phyloP scores from a whole-genome alignment of 352 stramenopile genomes.

The Phytophthora parvispora region DNA sequence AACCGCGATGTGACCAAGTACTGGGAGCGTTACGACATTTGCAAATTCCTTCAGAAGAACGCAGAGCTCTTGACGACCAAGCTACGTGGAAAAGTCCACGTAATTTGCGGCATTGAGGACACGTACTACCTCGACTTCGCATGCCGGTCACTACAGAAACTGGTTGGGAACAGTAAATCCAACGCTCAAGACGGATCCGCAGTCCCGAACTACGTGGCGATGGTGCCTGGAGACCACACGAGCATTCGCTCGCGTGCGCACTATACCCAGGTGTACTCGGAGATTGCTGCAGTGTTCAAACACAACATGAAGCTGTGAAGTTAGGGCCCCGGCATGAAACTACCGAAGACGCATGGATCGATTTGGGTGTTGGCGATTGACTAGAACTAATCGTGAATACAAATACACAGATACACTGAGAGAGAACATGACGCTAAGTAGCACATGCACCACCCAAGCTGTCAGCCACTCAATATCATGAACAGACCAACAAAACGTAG shows the following conservation, averaged over 20 bases:
- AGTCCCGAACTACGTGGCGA: slow-evolving; percentile 72
- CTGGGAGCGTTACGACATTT: slow-evolving; percentile 78
- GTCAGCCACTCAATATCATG: no score
- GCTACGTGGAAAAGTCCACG: slow-evolving; percentile 72
- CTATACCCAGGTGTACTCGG: slow-evolving; percentile 69
- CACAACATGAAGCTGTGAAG: slow-evolving; percentile 14
- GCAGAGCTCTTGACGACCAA: slow-evolving; percentile 49
- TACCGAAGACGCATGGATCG: neutral
- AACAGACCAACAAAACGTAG: no score
- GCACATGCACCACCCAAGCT: no score
- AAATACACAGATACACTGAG: no score
- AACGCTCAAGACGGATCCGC: slow-evolving; percentile 20
- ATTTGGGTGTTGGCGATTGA: neutral
- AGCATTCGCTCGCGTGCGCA: slow-evolving; percentile 74
- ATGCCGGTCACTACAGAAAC: slow-evolving; percentile 64
- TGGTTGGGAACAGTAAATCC: slow-evolving; percentile 47
- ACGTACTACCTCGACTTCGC: slow-evolving; percentile 83
- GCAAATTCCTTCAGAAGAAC: slow-evolving; percentile 52
- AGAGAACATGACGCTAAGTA: no score
- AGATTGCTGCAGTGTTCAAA: slow-evolving; percentile 58
- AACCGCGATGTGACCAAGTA: slow-evolving; percentile 62
- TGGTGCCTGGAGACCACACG: slow-evolving; percentile 80
- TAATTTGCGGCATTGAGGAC: slow-evolving; percentile 79
- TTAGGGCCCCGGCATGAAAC: neutral
- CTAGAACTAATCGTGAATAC: neutral